Evolutionary conservation across 768 basidiomycete genomes (phyloP).

Genomic region (Psilocybe sp.): DNA sequence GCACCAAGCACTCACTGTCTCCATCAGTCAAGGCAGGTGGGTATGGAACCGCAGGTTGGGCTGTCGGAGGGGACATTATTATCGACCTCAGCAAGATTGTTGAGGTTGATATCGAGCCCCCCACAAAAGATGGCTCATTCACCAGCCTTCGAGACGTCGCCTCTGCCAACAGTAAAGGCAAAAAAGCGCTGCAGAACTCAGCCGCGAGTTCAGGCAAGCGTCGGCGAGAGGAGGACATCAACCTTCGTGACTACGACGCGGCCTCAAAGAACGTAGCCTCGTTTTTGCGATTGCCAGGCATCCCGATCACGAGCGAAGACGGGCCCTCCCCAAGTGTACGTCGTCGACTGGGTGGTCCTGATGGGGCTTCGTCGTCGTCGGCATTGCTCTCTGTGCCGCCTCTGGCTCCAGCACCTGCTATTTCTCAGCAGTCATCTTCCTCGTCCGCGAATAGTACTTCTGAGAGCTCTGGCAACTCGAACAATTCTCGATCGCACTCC

Average conservation of each 20-base stretch:
- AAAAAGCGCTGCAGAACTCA: slow-evolving; percentile 26
- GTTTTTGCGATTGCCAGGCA: slow-evolving; percentile 43
- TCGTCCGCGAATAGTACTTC: slow-evolving; percentile 15
- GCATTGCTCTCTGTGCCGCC: slow-evolving; percentile 9
- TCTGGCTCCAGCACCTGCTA: slow-evolving; percentile 7
- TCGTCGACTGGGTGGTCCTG: slow-evolving; percentile 28
- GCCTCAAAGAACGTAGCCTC: slow-evolving; percentile 54
- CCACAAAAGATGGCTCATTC: slow-evolving; percentile 49
- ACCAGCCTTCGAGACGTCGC: slow-evolving; percentile 61
- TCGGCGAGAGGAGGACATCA: slow-evolving; percentile 53
- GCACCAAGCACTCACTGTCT: slow-evolving; percentile 63
- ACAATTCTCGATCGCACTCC: slow-evolving; percentile 9
- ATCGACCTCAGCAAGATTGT: slow-evolving; percentile 72
- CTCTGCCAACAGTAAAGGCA: slow-evolving; percentile 52
- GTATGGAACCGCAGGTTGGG: slow-evolving; percentile 89
- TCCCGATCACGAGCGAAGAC: slow-evolving; percentile 19
- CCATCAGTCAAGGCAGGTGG: slow-evolving; percentile 88
- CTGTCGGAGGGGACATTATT: slow-evolving; percentile 82
- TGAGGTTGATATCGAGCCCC: slow-evolving; percentile 67
- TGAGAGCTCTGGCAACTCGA: slow-evolving; percentile 8
- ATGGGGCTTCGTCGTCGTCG: slow-evolving; percentile 8
- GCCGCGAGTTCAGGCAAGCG: slow-evolving; percentile 41
- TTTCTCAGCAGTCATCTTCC: slow-evolving; percentile 14
- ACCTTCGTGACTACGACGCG: slow-evolving; percentile 47
- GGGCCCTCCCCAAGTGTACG: slow-evolving; percentile 32